Conservation (phyloP, 805 yeast genomes). For the Ogataea siamensis region DNA sequence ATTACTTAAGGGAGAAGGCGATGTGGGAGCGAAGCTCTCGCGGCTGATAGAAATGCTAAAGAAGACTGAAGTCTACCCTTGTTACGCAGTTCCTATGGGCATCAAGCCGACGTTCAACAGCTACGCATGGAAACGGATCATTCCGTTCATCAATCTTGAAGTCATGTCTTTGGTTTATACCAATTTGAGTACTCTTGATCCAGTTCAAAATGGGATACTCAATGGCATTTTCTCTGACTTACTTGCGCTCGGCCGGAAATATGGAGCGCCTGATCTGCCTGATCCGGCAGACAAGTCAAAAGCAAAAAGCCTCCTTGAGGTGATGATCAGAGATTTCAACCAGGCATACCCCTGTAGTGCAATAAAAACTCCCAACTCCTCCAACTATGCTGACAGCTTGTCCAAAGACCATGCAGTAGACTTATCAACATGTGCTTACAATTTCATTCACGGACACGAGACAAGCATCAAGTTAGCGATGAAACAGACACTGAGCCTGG, state of each 20-base stretch:
- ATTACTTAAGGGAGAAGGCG: slow-evolving; percentile 23
- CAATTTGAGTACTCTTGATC: slow-evolving; percentile 15
- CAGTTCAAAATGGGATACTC: slow-evolving; percentile 10
- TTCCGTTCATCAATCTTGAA: slow-evolving; percentile 27
- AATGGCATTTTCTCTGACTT: slow-evolving; percentile 27
- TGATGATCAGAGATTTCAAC: slow-evolving; percentile 24
- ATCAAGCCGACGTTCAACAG: slow-evolving; percentile 29
- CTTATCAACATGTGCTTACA: slow-evolving; percentile 21
- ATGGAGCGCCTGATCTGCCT: slow-evolving; percentile 31
- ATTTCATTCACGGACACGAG: slow-evolving; percentile 21
- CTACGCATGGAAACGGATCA: slow-evolving; percentile 31
- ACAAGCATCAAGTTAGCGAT: slow-evolving; percentile 21
- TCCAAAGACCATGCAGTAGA: slow-evolving; percentile 14
- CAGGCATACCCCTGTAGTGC: slow-evolving; percentile 20
- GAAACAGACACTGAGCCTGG: slow-evolving; percentile 20
- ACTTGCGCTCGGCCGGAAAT: slow-evolving; percentile 20
- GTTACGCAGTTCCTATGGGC: slow-evolving; percentile 26
- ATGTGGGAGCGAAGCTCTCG: slow-evolving; percentile 20
- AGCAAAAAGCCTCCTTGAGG: slow-evolving; percentile 18
- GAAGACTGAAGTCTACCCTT: slow-evolving; percentile 27
- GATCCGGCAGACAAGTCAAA: slow-evolving; percentile 16
- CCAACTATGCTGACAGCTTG: slow-evolving; percentile 3
- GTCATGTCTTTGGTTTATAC: slow-evolving; percentile 24
- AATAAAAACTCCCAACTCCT: slow-evolving; percentile 12
- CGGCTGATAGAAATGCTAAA: slow-evolving; percentile 23